Base-by-base conservation (phyloP, 1,139 yeast species). In the Kodamaea alishanica region DNA sequence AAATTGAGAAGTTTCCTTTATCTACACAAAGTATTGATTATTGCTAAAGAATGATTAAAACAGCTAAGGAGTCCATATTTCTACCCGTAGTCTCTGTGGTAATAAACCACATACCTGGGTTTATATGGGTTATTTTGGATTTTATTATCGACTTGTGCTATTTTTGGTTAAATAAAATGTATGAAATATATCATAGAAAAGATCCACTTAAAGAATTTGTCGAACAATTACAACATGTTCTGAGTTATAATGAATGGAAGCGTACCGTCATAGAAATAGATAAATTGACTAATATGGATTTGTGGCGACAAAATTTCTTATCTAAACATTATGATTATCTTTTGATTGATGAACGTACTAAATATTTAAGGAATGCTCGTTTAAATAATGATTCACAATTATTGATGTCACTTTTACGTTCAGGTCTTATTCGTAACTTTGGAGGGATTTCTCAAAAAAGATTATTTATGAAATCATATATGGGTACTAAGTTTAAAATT, bases 391-490 rank as follows among this genome's bases (percentile, higher is more conserved):
- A 87, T 52, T 63, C 78, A 2, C 73, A 71, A 23, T 61, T 68
- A 30, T 69, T 92, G 24, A 75, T 85, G 65, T 82, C 87, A 23
- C 67, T 85, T 32, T 73, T 92, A 34, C 67, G 96, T 33, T 84
- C 96, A 0, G 96, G 96, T 0, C 75, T 88, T 52, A 65, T 92
- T 34, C 67, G 98, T 26, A 92, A 92, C 56, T 84, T 92, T 63
- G 98, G 96, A 6, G 95, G 96, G 1, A 86, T 92, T 5, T 78
- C 95, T 2, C 88, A 84, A 50, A 82, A 83, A 50, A 75, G 83
- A 39, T 65, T 92, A 31, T 92, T 85, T 63, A 83, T 84, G 41
- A 79, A 89, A 47, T 81, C 96, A 0, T 84, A 87, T 51, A 71
- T 85, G 47, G 97, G 98, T 1, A 90, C 97, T 1, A 92, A 92